Percentiles rank a stretch among this genome's conserved stretches.
phyloP scores from a whole-genome alignment of 495 filamentous ascomycete genomes.

The Penicillium cinerascens region DNA sequence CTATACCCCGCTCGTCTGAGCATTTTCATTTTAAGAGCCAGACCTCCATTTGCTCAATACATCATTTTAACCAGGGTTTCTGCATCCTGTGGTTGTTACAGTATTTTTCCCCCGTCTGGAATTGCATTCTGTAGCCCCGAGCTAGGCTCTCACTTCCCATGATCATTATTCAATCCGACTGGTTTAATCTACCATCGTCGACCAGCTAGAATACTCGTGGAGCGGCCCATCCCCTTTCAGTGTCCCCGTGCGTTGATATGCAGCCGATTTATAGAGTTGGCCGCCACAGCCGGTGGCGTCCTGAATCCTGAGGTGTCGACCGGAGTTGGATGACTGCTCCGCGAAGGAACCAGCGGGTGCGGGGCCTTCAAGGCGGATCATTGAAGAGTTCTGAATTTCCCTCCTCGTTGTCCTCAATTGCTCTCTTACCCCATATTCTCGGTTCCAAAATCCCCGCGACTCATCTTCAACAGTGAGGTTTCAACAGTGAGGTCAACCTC shows the following conservation, averaged over 20 bases:
- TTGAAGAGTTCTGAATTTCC: constrained; percentile 11
- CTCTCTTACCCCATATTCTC: neutral
- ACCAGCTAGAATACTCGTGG: too few species aligned
- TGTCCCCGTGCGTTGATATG: too few species aligned
- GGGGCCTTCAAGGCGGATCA: constrained; percentile 22
- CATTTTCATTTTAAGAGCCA: neutral
- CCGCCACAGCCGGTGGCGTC: neutral
- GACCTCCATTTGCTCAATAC: neutral
- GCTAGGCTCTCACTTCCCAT: neutral
- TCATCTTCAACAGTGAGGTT: neutral
- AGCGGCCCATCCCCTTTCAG: too few species aligned
- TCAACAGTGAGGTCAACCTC: neutral
- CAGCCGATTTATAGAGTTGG: too few species aligned
- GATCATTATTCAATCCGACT: too few species aligned
- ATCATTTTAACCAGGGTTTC: constrained; percentile 1
- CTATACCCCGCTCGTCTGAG: constrained; percentile 26
- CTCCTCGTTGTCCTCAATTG: constrained; percentile 14
- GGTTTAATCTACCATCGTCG: too few species aligned
- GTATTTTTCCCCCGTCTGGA: neutral
- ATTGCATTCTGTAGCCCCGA: neutral
- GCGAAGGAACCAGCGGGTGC: constrained; percentile 30
- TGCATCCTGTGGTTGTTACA: neutral
- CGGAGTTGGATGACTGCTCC: constrained; percentile 32
- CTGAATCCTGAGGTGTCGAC: constrained; percentile 17
- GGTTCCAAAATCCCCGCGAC: neutral